Conservation (phyloP, 2,329 filamentous ascomycete genomes). For the Blastomyces parvus region DNA sequence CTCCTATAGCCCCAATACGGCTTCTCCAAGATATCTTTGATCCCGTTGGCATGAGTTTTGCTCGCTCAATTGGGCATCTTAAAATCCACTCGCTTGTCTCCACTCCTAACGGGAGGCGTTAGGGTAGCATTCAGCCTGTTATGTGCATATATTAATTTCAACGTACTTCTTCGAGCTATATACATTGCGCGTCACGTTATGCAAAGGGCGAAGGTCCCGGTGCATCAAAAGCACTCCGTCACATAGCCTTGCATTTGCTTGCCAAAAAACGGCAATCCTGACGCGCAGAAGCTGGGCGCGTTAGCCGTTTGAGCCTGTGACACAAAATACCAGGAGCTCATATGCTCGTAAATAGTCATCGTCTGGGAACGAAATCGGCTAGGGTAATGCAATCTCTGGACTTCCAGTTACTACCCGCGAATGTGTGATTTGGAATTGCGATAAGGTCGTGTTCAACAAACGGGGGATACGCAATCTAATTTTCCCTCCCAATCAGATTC, state of each 20-base stretch:
- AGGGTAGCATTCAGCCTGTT: not conserved
- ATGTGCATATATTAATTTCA: not conserved
- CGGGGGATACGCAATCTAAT: not conserved
- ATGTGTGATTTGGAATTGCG: not conserved
- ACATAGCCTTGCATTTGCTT: not conserved
- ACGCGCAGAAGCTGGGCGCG: not conserved
- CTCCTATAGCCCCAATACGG: not conserved
- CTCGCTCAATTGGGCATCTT: not conserved
- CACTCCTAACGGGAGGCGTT: not conserved
- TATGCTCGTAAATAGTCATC: not conserved
- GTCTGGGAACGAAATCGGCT: not conserved
- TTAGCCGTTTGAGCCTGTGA: not conserved
- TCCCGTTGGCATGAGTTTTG: not conserved
- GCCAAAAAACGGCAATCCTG: not conserved
- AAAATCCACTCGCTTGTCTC: not conserved
- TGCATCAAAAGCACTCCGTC: not conserved
- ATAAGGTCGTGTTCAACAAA: not conserved
- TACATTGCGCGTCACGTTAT: not conserved
- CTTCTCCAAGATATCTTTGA: too few relatives aligned
- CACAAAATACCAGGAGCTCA: not conserved
- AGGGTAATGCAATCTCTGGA: not conserved
- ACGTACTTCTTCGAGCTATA: not conserved
- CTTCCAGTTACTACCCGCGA: not conserved
- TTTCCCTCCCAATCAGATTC: not conserved
- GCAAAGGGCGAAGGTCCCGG: not conserved